These are phyloP conservation scores for Nothophytophthora sp. DNA, from an alignment of 352 stramenopile genomes.

Conservation along the genomic window DNA sequence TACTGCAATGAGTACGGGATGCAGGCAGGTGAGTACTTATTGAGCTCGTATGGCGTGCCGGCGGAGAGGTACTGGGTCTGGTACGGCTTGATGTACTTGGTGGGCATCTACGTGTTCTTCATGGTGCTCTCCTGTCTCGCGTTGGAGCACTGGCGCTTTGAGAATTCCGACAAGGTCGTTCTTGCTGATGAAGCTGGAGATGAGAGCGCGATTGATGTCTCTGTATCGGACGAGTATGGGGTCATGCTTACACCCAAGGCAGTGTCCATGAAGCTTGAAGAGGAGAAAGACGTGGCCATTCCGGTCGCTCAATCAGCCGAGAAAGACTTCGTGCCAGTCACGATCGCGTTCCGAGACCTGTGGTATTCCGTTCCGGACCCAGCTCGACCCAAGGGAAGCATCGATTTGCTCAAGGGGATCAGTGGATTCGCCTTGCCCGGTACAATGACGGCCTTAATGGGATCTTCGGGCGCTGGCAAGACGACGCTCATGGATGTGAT, in stretches of 20 bases:
- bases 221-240: constrained; percentile 6
- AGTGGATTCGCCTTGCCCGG: constrained; percentile 40
- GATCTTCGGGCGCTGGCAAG: constrained; percentile 76
- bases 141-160: constrained; percentile 38
- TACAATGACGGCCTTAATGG: constrained; percentile 55
- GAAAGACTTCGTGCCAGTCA: constrained; percentile 42
- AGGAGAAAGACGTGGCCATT: constrained; percentile 1
- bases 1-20: constrained; percentile 29
- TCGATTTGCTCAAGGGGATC: constrained; percentile 45
- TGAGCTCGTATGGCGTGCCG: constrained; percentile 26
- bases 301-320: constrained; percentile 50
- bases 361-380: constrained; percentile 36
- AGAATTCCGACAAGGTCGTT: constrained; percentile 12
- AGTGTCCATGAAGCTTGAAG: neutral
- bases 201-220: neutral
- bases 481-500: constrained; percentile 94
- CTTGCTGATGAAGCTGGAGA: neutral
- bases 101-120: constrained; percentile 31
- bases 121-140: constrained; percentile 31
- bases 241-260: constrained; percentile 4
- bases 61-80: constrained; percentile 22
- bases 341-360: constrained; percentile 40
- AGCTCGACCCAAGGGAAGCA: constrained; percentile 13
- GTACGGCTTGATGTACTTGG: constrained; percentile 28
- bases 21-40: constrained; percentile 30